Base-by-base conservation (phyloP, 768 basidiomycete genomes). In the Russula sp. region DNA sequence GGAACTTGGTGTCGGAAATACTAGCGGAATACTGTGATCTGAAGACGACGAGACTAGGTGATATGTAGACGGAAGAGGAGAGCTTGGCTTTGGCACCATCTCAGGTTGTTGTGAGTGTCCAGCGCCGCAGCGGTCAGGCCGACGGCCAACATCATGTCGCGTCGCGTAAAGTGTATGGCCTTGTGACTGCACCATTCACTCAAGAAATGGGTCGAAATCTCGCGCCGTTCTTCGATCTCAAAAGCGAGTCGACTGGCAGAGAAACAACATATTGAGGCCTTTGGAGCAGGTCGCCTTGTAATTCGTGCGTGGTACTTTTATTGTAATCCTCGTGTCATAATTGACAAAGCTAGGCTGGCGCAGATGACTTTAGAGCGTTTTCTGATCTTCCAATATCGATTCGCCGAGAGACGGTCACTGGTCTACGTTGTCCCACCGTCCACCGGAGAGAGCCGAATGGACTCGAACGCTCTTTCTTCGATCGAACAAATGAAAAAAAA, bases 331-430 rank as follows among this genome's bases (percentile, higher is more conserved):
- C 24, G 3, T 46, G 3, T 32, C n/a, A 50, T 61, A 14, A 36
- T 58, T 54, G 44, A 69, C 48, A 32, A 30, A 58, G 56, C 42
- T 57, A 69, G 68, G 36, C n/a, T 26, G 26, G 57, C 9, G 7
- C 63, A 57, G 55, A 51, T 50, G 56, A 62, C 34, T 57, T 67
- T 18, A 67, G 36, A n/a, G 46, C 60, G 1, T 69, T 69, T 48
- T 51, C 68, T 24, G 63, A 67, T 36, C 57, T 69, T 34, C 68
- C 68, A 6, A 52, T 69, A 58, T 69, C 68, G 10, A 44, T n/a
- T n/a, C n/a, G n/a, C n/a, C n/a, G n/a, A n/a, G n/a, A n/a, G n/a
- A n/a, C n/a, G n/a, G n/a, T n/a, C n/a, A n/a, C n/a, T n/a, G n/a
- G n/a, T n/a, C n/a, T n/a, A n/a, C n/a, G n/a, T n/a, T n/a, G n/a